A percentile compares a stretch with the other conserved stretches of the same genome.
Evolutionary conservation across 1,139 yeast species (phyloP).

Genomic region (Hemisphaericaspora subhashii): DNA sequence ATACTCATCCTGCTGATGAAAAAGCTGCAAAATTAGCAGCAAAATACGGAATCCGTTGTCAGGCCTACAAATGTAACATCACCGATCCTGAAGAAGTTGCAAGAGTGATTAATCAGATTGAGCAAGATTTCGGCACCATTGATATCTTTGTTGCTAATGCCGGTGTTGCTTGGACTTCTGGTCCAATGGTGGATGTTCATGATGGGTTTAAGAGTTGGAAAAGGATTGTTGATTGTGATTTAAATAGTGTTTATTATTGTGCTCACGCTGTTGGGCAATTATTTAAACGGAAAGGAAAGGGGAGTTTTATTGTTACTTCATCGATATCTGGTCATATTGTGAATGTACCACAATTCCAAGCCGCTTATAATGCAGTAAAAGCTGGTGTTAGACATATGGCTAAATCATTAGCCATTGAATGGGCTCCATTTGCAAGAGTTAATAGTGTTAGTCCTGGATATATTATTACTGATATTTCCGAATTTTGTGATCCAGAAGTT

Average conservation of each 20-base stretch:
- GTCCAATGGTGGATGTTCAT: slow-evolving; percentile 43
- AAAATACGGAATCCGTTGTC: slow-evolving; percentile 24
- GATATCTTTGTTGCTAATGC: slow-evolving; percentile 59
- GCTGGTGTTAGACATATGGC: slow-evolving; percentile 51
- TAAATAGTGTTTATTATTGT: slow-evolving; percentile 46
- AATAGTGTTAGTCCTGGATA: slow-evolving; percentile 61
- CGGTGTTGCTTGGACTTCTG: slow-evolving; percentile 44
- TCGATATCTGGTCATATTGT: slow-evolving; percentile 54
- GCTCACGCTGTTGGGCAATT: slow-evolving; percentile 49
- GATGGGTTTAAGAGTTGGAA: slow-evolving; percentile 47
- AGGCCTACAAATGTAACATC: slow-evolving; percentile 42
- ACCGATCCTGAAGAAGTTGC: slow-evolving; percentile 40
- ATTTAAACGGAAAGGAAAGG: slow-evolving; percentile 37
- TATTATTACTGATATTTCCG: slow-evolving; percentile 52
- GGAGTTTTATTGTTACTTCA: slow-evolving; percentile 28
- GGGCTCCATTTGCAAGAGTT: slow-evolving; percentile 51
- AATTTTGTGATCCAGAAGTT: slow-evolving; percentile 30
- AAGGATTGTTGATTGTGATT: slow-evolving; percentile 50
- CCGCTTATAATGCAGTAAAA: slow-evolving; percentile 55
- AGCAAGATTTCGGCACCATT: slow-evolving; percentile 37
- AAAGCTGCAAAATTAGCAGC: slow-evolving; percentile 30
- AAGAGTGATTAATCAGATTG: slow-evolving; percentile 31
- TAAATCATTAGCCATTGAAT: slow-evolving; percentile 52
- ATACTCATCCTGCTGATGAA: slow-evolving; percentile 32
- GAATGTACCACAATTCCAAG: slow-evolving; percentile 65